A percentile compares a stretch with the other conserved stretches of the same genome.
phyloP scores from a whole-genome alignment of 1,284 basidiomycete species.

The Rhodotorula sp. region DNA sequence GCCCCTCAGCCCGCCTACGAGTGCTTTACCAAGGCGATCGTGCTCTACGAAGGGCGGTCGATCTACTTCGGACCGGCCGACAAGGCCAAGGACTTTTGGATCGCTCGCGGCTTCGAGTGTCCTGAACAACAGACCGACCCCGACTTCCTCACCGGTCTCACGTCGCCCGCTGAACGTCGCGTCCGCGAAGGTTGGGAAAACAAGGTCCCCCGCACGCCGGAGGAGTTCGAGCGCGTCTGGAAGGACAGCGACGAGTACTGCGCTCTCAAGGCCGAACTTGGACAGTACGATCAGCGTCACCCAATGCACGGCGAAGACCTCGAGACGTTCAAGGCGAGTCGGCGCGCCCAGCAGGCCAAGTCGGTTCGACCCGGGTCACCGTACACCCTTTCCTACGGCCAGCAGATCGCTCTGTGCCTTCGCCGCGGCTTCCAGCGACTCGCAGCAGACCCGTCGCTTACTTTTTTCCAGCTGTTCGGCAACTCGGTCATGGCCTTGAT shows the following conservation, averaged over 20 bases:
- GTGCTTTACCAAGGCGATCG: conserved; percentile 61
- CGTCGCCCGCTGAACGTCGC: conserved; percentile 49
- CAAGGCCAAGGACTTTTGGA: conserved; percentile 74
- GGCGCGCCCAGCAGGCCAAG: conserved; percentile 53
- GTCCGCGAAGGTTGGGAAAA: conserved; percentile 45
- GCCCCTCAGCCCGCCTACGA: conserved; percentile 61
- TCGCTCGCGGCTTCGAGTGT: conserved; percentile 67
- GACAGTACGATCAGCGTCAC: conserved; percentile 48
- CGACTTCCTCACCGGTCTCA: conserved; percentile 52
- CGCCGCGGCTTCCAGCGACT: conserved; percentile 52
- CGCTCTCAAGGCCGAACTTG: conserved; percentile 49
- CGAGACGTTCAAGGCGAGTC: conserved; percentile 50
- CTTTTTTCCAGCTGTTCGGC: conserved; percentile 46
- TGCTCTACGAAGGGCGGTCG: conserved; percentile 74
- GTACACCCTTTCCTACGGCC: conserved; percentile 51
- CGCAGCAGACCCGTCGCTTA: conserved; percentile 47
- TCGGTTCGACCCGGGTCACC: conserved; percentile 49
- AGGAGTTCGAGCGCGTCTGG: conserved; percentile 47
- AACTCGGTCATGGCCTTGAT: conserved; percentile 53
- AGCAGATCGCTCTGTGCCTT: conserved; percentile 52
- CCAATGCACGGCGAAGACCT: conserved; percentile 50
- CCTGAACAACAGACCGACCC: conserved; percentile 67
- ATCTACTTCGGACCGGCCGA: conserved; percentile 74
- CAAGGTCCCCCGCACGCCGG: conserved; percentile 9
- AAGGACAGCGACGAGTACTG: conserved; percentile 49